These are phyloP conservation scores for Acmispon strigosus DNA, from an alignment of 306 rosid genomes.

Conservation along the genomic window DNA sequence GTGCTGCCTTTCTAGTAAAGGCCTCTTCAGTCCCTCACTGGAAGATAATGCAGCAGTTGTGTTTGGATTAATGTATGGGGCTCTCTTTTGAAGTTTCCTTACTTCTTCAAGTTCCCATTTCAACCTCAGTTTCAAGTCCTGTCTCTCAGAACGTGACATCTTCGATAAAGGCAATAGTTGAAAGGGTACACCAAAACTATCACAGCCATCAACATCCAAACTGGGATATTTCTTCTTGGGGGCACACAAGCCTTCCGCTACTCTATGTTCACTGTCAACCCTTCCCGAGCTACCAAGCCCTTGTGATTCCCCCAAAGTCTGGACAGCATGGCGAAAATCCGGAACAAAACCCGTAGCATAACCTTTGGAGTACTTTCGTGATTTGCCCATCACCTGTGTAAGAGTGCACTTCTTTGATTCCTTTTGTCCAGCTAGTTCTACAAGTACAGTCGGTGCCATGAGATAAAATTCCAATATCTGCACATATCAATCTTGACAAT, in stretches of 20 bases:
- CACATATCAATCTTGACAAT: constrained; percentile 50
- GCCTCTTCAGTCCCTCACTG: constrained; percentile 43
- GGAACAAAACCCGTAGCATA: constrained; percentile 59
- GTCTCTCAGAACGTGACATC: constrained; percentile 48
- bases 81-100: constrained; percentile 42
- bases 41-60: constrained; percentile 29
- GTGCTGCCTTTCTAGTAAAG: constrained; percentile 26
- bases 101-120: constrained; percentile 58
- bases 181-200: constrained; percentile 39
- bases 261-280: constrained; percentile 38
- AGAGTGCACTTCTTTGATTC: constrained; percentile 35
- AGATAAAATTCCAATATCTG: constrained; percentile 37
- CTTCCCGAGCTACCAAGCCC: constrained; percentile 61
- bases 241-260: constrained; percentile 40
- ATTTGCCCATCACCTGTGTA: constrained; percentile 64
- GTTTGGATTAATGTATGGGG: constrained; percentile 24
- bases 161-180: constrained; percentile 45
- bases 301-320: constrained; percentile 61
- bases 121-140: constrained; percentile 46
- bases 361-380: constrained; percentile 62
- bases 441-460: constrained; percentile 70
- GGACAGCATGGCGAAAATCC: constrained; percentile 64
- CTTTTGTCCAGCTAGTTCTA: constrained; percentile 60
- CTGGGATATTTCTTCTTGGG: constrained; percentile 45
- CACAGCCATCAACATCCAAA: constrained; percentile 38